Evolutionary conservation across 169 alveolate genomes (phyloP).

Genomic region (Plasmodium yoelii): DNA sequence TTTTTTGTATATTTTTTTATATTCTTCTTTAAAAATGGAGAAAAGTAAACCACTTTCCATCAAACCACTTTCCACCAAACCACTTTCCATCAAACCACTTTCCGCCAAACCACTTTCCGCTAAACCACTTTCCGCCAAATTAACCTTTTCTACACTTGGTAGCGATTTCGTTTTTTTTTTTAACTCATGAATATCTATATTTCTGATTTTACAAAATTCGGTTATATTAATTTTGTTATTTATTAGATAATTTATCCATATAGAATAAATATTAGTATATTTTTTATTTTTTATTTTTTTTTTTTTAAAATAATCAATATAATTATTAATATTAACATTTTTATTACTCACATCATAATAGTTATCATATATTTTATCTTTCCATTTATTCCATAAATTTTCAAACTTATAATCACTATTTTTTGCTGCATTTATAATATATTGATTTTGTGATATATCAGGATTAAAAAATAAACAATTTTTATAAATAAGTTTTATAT

Average conservation of each 20-base stretch:
- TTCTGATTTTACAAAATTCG: conserved; percentile 24
- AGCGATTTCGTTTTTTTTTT: conserved; percentile 13
- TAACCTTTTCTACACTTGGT: background rate
- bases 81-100: too few species aligned
- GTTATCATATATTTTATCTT: conserved; percentile 9
- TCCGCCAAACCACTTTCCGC: too few species aligned
- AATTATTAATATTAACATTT: conserved; percentile 3
- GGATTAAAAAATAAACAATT: conserved; percentile 67
- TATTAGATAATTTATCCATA: conserved; percentile 39
- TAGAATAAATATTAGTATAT: conserved; percentile 14
- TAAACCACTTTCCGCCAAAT: too few species aligned
- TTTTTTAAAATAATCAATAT: conserved; percentile 34
- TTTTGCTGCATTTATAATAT: conserved; percentile 55
- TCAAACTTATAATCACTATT: conserved; percentile 29
- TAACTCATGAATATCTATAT: conserved; percentile 9
- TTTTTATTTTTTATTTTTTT: conserved; percentile 52
- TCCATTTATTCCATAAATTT: conserved; percentile 42
- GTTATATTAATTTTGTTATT: conserved; percentile 7
- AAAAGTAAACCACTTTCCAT: too few species aligned
- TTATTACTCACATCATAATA: conserved; percentile 4
- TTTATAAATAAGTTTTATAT: conserved; percentile 40
- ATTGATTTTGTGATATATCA: conserved; percentile 23
- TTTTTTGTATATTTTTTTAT: background rate
- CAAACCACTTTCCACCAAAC: too few species aligned
- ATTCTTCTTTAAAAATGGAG: conserved; percentile 38